phyloP scores from a whole-genome alignment of 371 early-diverging fungal species.

The Encephalitozoon cuniculi region DNA sequence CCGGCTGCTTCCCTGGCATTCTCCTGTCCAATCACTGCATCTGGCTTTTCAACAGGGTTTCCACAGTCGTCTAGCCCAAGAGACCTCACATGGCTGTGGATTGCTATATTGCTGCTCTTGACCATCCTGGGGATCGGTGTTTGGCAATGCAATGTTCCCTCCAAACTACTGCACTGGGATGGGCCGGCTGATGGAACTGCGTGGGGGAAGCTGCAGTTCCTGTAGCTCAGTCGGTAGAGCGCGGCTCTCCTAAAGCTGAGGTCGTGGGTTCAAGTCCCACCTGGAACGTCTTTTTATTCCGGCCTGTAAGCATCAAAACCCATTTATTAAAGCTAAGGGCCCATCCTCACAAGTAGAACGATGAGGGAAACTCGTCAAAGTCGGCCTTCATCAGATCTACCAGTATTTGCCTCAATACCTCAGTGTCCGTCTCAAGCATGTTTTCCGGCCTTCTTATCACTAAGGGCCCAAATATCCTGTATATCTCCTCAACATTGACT shows the following conservation, averaged over 20 bases:
- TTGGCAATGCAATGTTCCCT: background rate
- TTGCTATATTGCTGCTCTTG: slow-evolving; percentile 5
- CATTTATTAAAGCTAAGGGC: background rate
- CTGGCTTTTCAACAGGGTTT: background rate
- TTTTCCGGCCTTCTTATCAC: background rate
- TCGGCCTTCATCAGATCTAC: background rate
- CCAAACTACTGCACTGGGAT: background rate
- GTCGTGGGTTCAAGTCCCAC: slow-evolving; percentile 48
- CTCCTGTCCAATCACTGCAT: slow-evolving; percentile 41
- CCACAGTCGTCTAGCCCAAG: slow-evolving; percentile 38
- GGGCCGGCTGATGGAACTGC: background rate
- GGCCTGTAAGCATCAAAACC: background rate
- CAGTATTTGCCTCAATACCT: background rate
- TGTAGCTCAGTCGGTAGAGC: slow-evolving; percentile 46
- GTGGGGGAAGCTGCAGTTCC: background rate
- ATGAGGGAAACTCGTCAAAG: background rate
- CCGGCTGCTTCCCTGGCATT: slow-evolving; percentile 35
- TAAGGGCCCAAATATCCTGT: background rate
- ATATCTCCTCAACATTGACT: background rate
- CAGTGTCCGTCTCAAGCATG: background rate
- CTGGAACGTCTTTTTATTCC: slow-evolving; percentile 26
- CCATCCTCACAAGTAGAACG: background rate
- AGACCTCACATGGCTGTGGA: slow-evolving; percentile 46
- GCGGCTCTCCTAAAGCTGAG: slow-evolving; percentile 49
- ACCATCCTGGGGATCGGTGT: slow-evolving; percentile 10